These are phyloP conservation scores for Fusarium tjaetaba DNA, from an alignment of 2,329 filamentous ascomycete species.

Conservation along the genomic window DNA sequence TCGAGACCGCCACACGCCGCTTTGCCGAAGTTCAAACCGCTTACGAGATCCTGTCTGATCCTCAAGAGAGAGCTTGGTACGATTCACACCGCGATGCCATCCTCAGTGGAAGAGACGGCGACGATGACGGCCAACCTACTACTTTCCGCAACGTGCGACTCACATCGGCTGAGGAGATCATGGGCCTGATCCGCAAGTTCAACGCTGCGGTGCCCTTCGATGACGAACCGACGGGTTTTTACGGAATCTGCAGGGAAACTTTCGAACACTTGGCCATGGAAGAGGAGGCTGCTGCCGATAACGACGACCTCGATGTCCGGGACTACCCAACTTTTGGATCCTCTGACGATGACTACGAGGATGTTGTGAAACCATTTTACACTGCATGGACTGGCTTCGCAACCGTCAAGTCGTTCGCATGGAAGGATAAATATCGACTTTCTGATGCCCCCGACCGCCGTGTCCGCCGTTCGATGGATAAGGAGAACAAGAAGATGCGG, in stretches of 20 bases:
- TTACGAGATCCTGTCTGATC: conserved; percentile 95
- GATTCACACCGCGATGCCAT: conserved; percentile 92
- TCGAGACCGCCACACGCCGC: conserved; percentile 81
- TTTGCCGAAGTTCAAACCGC: conserved; percentile 95
- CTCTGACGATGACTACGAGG: conserved; percentile 79
- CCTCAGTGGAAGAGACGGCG: conserved; percentile 69
- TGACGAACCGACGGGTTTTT: conserved; percentile 85
- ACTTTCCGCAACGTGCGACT: conserved; percentile 75
- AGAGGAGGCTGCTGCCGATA: conserved; percentile 78
- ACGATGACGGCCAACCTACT: conserved; percentile 61
- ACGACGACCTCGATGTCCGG: conserved; percentile 67
- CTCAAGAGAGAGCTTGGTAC: conserved; percentile 97
- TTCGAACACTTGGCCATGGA: conserved; percentile 85
- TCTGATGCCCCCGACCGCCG: conserved; percentile 89
- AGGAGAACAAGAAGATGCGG: conserved; percentile 87
- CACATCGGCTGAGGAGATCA: conserved; percentile 83
- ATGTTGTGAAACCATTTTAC: conserved; percentile 84
- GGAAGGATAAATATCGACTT: conserved; percentile 86
- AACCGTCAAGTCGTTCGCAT: conserved; percentile 86
- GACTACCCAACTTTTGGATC: conserved; percentile 87
- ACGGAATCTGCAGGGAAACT: conserved; percentile 76
- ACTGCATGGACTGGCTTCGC: conserved; percentile 81
- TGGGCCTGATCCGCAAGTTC: conserved; percentile 82
- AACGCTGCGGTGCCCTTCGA: conserved; percentile 81
- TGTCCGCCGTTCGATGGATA: conserved; percentile 87